Evolutionary conservation across 1,284 basidiomycete species (phyloP).

Genomic region (Ustilago tritici): DNA sequence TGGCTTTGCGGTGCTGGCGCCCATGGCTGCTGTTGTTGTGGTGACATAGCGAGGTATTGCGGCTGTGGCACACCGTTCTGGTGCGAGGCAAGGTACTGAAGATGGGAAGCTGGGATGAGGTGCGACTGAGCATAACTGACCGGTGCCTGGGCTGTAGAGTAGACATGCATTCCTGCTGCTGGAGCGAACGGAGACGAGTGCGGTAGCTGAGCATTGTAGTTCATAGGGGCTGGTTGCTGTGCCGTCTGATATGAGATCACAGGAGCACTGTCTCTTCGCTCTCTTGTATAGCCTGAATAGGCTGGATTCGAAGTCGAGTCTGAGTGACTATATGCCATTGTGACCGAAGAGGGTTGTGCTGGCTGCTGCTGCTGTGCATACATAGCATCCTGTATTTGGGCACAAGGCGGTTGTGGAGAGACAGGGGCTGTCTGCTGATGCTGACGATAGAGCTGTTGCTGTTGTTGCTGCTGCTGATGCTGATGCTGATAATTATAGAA

Average conservation of each 20-base stretch:
- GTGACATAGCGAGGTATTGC: slow-evolving; percentile 17
- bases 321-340: slow-evolving; percentile 34
- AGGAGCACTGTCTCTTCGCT: slow-evolving; percentile 38
- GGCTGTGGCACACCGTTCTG: not conserved
- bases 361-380: not conserved
- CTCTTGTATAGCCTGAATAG: slow-evolving; percentile 17
- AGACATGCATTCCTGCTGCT: not conserved
- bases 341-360: slow-evolving; percentile 18
- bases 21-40: slow-evolving; percentile 25
- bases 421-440: slow-evolving; percentile 8
- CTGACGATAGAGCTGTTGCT: slow-evolving; percentile 28
- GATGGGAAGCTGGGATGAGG: slow-evolving; percentile 24
- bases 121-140: slow-evolving; percentile 11
- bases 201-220: slow-evolving; percentile 18
- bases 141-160: slow-evolving; percentile 16
- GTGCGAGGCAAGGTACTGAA: slow-evolving; percentile 25
- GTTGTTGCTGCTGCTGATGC: slow-evolving; percentile 38
- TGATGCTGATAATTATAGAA: slow-evolving; percentile 54
- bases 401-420: slow-evolving; percentile 11
- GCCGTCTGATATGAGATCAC: slow-evolving; percentile 11
- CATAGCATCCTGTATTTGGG: not conserved
- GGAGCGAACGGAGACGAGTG: slow-evolving; percentile 17
- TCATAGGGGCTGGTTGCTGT: slow-evolving; percentile 11
- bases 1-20: slow-evolving; percentile 17
- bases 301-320: slow-evolving; percentile 13